Base-by-base conservation (phyloP, 2,329 filamentous ascomycete genomes). In the Fusarium camptoceras region DNA sequence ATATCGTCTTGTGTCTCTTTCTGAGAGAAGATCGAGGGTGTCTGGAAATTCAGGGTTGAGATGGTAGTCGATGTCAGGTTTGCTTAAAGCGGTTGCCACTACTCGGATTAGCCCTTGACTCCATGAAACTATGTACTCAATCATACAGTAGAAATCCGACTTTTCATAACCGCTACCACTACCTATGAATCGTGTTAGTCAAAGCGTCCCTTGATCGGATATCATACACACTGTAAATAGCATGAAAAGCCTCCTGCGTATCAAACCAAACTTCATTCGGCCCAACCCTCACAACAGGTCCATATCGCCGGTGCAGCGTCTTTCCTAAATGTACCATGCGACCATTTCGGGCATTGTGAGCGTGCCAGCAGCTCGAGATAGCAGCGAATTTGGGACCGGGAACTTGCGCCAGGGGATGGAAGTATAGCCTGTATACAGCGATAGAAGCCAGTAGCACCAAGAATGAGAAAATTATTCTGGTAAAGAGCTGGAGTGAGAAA, bases 221-320 rank as follows among this genome's bases (percentile, higher is more conserved):
- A 77, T 73, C 87, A 86, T 84, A 55, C 63, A 25, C 14, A 61
- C 63, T 61, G 55, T 66, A 66, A 18, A 66, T 66, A 2, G 77
- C 70, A 57, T 81, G 80, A 62, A 83, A 86, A 0, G 82, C 85
- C 49, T 85, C 83, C 24, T 74, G 78, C 5, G 81, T 84, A 60
- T 83, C 77, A 28, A 87, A 83, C 83, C 85, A 87, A 8, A 88
- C 79, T 70, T 88, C 86, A 34, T 86, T 81, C 0, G 86, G 86
- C 0, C 84, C 84, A 10, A 88, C 81, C 1, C 86, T 80, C n/a
- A 88, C 86, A 4, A 81, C 77, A 0, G 83, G 80, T 0, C 86
- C 86, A 62, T 87, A 87, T 14, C 61, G 74, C 0, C 70, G 62
- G 57, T 87, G 86, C n/a, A 88, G 66, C 0, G 76, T 78, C 70